phyloP scores from a whole-genome alignment of 306 rosid genomes.

The Gastrolobium villosum region DNA sequence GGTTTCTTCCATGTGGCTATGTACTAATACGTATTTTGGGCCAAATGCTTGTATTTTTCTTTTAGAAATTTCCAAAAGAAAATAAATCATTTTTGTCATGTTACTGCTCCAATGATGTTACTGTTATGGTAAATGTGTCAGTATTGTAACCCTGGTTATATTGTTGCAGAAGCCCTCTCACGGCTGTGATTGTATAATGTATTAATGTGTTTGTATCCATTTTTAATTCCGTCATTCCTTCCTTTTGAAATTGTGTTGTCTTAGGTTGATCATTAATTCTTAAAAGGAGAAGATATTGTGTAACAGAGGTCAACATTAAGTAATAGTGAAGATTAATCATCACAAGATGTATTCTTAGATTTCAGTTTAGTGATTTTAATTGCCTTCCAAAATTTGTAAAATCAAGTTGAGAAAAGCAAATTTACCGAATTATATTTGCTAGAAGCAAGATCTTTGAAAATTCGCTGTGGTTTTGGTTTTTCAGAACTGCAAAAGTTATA shows the following conservation, averaged over 20 bases:
- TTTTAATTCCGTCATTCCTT: background rate
- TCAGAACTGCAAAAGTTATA: background rate
- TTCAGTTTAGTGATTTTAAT: slow-evolving; percentile 5
- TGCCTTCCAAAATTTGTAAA: background rate
- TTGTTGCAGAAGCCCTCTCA: slow-evolving; percentile 18
- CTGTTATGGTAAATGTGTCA: background rate
- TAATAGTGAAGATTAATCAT: background rate
- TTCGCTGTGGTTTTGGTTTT: background rate
- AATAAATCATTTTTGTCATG: slow-evolving; percentile 6
- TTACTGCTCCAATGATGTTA: slow-evolving; percentile 38
- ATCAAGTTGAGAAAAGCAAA: background rate
- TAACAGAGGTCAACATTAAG: slow-evolving; percentile 3
- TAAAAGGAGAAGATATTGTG: background rate
- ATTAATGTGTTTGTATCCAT: background rate
- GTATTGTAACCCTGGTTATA: background rate
- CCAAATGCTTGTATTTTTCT: slow-evolving; percentile 35
- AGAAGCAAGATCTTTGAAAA: background rate
- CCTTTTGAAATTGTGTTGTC: background rate
- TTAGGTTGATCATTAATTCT: background rate
- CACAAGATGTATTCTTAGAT: background rate
- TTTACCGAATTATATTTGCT: background rate
- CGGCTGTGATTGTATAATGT: background rate
- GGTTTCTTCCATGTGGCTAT: slow-evolving; percentile 28
- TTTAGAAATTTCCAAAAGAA: slow-evolving; percentile 19
- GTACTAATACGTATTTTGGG: slow-evolving; percentile 5